Evolutionary conservation across 2,329 filamentous ascomycete species (phyloP).

Genomic region (Fusarium pseudocircinatum): DNA sequence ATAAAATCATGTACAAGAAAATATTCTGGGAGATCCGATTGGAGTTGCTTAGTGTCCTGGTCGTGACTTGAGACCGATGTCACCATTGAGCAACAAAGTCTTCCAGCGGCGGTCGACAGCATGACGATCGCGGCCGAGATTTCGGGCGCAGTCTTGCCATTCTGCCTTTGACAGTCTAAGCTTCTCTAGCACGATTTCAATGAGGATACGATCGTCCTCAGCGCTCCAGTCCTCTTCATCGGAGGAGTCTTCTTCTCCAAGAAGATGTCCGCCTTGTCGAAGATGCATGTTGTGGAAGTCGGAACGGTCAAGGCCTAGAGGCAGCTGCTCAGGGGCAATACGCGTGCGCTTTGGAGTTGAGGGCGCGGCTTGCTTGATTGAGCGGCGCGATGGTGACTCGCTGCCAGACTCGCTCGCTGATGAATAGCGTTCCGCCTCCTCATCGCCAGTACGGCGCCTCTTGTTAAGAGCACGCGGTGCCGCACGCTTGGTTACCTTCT

Average conservation of each 20-base stretch:
- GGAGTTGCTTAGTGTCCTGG: conserved; percentile 55
- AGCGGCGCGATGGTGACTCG: conserved; percentile 27
- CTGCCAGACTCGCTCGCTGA: conserved; percentile 52
- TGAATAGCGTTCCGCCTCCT: conserved; percentile 56
- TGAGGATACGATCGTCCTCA: conserved; percentile 71
- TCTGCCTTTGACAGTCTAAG: conserved; percentile 71
- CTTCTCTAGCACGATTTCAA: conserved; percentile 75
- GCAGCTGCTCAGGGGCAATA: conserved; percentile 68
- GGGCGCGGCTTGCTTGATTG: conserved; percentile 46
- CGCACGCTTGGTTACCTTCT: conserved; percentile 63
- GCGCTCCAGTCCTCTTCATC: conserved; percentile 65
- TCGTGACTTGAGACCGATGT: conserved; percentile 66
- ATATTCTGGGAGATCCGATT: conserved; percentile 44
- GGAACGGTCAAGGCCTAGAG: conserved; percentile 65
- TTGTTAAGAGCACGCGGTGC: conserved; percentile 62
- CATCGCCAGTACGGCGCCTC: conserved; percentile 59
- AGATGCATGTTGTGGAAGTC: conserved; percentile 62
- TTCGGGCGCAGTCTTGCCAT: conserved; percentile 74
- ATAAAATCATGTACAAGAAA: conserved; percentile 29
- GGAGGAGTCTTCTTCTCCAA: conserved; percentile 56
- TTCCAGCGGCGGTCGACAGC: conserved; percentile 70
- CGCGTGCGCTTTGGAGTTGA: conserved; percentile 69
- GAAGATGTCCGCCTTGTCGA: conserved; percentile 44
- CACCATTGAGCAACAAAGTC: conserved; percentile 67
- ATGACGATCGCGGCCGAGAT: conserved; percentile 67